Base-by-base conservation (phyloP, 1,284 basidiomycete genomes). In the Grifola frondosa region DNA sequence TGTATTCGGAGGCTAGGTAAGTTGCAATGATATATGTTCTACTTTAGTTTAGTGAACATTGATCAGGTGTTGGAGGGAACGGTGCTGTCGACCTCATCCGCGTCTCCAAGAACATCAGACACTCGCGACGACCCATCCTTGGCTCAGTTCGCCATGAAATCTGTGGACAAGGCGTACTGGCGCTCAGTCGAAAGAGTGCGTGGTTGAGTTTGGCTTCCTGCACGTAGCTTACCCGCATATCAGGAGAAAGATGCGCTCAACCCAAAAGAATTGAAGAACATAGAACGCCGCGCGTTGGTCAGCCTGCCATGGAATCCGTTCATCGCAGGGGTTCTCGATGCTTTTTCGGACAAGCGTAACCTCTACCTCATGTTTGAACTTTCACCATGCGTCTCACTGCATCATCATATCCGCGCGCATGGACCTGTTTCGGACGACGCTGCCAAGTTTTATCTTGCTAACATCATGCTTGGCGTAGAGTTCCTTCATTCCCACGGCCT, bases 401-500 rank as follows among this genome's bases (percentile, higher is more conserved):
- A 62, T 22, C 53, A 64, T 6, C 44, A 69, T 26, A 66, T 78
- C 21, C 53, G 57, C 30, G 38, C 48, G 16, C 47, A 48, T 8
- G 62, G 57, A 13, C 68, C 66, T 1, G 49, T 76, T 2, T 56
- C 64, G 7, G 50, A 64, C 20, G 34, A 52, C 1, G 57, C 53
- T 0, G 63, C 66, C 6, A 61, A 64, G 5, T 82, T 82, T 59
- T 81, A 78, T 57, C 74, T 72, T 51, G 60, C 71, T 20, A 81
- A 80, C 50, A 69, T 92, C 57, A 80, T 82, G 31, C 78, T 77
- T 34, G 88, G 78, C 0, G 69, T 92, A 42, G 78, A 82, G 40
- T 88, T 88, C 62, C 66, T 95, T 3, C 87, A 88, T 56, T 69
- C 64, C 25, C 75, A 84, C 50, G 81, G 81, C 44, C 79, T 92